Conservation (phyloP, 768 basidiomycete genomes). For the Mycena rebaudengoi region DNA sequence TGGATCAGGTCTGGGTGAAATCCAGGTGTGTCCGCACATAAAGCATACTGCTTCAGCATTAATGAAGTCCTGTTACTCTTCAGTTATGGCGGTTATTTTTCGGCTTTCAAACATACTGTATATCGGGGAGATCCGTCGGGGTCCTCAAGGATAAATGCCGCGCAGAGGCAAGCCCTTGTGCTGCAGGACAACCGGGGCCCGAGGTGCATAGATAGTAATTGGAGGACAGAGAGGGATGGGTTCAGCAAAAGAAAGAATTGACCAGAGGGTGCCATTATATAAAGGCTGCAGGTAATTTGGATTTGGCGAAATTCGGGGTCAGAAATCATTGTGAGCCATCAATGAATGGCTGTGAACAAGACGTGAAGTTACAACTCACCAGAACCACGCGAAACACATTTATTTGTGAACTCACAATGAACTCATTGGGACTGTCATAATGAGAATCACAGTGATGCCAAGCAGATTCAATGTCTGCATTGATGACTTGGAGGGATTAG, state of each 20-base stretch:
- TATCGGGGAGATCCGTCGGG: not conserved
- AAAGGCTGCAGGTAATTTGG: not conserved
- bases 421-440: not conserved
- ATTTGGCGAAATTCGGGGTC: not conserved
- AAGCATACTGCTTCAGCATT: not conserved
- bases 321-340: not conserved
- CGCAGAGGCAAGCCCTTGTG: not conserved
- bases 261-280: not conserved
- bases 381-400: not conserved
- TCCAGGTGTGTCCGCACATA: not conserved
- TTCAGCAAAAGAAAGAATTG: not conserved
- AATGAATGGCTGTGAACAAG: not conserved
- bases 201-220: not conserved
- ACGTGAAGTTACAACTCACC: not conserved
- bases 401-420: not conserved
- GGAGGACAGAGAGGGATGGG: not conserved
- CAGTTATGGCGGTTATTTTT: too few relatives aligned
- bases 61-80: not conserved
- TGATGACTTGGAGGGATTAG: too few relatives aligned
- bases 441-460: not conserved
- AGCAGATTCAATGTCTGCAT: too few relatives aligned
- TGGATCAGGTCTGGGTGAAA: not conserved
- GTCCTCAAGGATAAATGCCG: not conserved
- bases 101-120: not conserved
- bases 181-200: too few relatives aligned